Percentiles rank a stretch among this genome's conserved stretches.
phyloP scores from a whole-genome alignment of 805 yeast genomes.

The Komagataella mondaviorum region DNA sequence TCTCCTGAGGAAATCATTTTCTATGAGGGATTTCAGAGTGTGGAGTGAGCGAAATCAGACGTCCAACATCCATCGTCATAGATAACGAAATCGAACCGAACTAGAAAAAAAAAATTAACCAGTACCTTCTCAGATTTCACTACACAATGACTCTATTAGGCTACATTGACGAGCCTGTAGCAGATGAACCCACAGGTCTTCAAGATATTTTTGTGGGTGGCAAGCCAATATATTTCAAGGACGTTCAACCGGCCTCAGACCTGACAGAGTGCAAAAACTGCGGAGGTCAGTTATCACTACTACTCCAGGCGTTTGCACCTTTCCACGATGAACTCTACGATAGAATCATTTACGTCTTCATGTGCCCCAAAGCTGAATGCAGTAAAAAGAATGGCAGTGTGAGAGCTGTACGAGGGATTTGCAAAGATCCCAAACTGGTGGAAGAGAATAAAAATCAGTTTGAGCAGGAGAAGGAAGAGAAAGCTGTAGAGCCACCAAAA shows the following conservation, averaged over 20 bases:
- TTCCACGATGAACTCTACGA: conserved; percentile 61
- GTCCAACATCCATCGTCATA: background rate
- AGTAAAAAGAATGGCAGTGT: conserved; percentile 57
- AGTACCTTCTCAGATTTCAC: conserved; percentile 10
- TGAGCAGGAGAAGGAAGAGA: conserved; percentile 26
- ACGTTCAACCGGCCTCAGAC: conserved; percentile 40
- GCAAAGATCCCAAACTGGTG: conserved; percentile 40
- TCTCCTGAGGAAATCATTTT: background rate
- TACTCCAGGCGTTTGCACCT: conserved; percentile 75
- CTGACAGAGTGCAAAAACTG: conserved; percentile 58
- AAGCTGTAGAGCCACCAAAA: conserved; percentile 21
- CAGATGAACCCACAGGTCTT: conserved; percentile 28
- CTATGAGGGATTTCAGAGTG: background rate
- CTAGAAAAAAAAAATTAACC: too few species aligned
- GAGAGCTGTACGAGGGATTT: conserved; percentile 65
- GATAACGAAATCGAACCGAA: too few species aligned
- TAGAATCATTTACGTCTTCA: conserved; percentile 69
- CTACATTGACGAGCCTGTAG: conserved; percentile 47
- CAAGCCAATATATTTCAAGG: conserved; percentile 33
- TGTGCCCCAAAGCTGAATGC: conserved; percentile 54
- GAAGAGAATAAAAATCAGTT: conserved; percentile 23
- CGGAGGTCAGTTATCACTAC: conserved; percentile 41
- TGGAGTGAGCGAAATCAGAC: background rate
- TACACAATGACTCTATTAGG: conserved; percentile 26
- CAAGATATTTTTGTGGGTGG: conserved; percentile 83